Percentiles rank a stretch among this genome's conserved stretches.
These are phyloP conservation scores for Pyrus hybrid DNA, from an alignment of 331 rosid species.

Conservation along the genomic window DNA sequence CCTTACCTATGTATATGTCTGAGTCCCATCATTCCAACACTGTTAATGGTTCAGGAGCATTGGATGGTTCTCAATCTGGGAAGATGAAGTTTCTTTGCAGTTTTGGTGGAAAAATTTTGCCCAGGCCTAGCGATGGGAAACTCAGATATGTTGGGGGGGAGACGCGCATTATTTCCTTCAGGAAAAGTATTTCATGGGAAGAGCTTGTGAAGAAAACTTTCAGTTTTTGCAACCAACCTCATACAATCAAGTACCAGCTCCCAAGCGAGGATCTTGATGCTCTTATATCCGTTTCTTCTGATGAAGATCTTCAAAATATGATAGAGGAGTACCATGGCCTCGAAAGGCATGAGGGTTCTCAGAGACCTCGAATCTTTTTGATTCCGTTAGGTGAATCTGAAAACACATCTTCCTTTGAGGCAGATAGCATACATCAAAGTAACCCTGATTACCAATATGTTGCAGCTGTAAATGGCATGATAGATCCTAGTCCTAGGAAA, in stretches of 20 bases:
- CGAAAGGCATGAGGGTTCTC: constrained; percentile 56
- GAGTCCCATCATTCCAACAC: constrained; percentile 39
- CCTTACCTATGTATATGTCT: constrained; percentile 17
- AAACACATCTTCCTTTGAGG: constrained; percentile 36
- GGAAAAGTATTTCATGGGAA: constrained; percentile 43
- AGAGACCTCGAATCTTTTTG: constrained; percentile 52
- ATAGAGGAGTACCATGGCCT: constrained; percentile 65
- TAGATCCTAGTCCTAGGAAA: constrained; percentile 36
- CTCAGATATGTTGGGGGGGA: constrained; percentile 76
- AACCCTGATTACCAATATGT: constrained; percentile 62
- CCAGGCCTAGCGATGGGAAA: constrained; percentile 65
- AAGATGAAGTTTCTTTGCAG: constrained; percentile 70
- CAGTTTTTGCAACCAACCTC: constrained; percentile 52
- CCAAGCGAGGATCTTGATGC: constrained; percentile 84
- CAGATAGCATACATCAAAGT: constrained; percentile 26
- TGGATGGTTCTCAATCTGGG: constrained; percentile 34
- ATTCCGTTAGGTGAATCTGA: constrained; percentile 58
- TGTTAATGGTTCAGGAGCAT: constrained; percentile 26
- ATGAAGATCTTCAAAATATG: constrained; percentile 82
- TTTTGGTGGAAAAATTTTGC: constrained; percentile 64
- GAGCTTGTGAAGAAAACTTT: constrained; percentile 54
- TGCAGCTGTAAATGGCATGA: constrained; percentile 62
- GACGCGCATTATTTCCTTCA: constrained; percentile 54
- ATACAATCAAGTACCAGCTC: constrained; percentile 70
- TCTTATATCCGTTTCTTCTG: constrained; percentile 69